Evolutionary conservation across 257 asterid genomes (phyloP), one percentile per base, ranked within the genome.

Genomic region (Solanum arcanum): DNA sequence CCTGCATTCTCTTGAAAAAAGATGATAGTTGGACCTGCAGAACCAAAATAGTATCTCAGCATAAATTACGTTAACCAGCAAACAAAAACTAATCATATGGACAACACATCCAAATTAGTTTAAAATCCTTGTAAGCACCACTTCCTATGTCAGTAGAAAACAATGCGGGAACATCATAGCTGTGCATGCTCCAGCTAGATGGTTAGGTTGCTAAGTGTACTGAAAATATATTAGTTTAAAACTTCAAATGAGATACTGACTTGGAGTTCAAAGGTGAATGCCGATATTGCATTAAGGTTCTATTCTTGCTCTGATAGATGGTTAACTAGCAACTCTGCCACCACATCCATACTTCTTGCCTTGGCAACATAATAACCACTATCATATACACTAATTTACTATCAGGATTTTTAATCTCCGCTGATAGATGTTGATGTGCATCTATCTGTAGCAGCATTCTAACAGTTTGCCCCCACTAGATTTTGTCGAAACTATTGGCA

Each of bases 1-100:
- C 99, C 99, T 16, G 99, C 99, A 92, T 97, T 97, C 96, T 97
- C 99, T 91, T 97, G 99, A 92, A 97, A 97, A 91, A 97, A 97
- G 74, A 97, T 94, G 88, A 97, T 91, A 66, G 99, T 97, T 75
- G 98, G 99, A 72, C 99, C 99, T 97, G 98, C 92, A 90, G 89
- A 86, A 52, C 76, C 68, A 60, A 88, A 86, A 20, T 69, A 20
- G 66, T n/a, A 33, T 44, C 14, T 83, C n/a, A 88, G 86, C 68
- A 16, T 16, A 81, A 31, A 52, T 20, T 49, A 47, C 85, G 16
- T 12, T 1, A 31, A 80, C 29, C 27, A 47, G 42, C 68, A 80
- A 47, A 18, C 68, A 80, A 47, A 78, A 78, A 78, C 41, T 78
- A 78, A 78, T 46, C 64, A 27, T 49, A 46, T 47, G 29, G 44